A percentile compares a stretch with the other conserved stretches of the same genome.
Conservation (phyloP, 345 rosid genomes). For the Limnanthes douglasii region DNA sequence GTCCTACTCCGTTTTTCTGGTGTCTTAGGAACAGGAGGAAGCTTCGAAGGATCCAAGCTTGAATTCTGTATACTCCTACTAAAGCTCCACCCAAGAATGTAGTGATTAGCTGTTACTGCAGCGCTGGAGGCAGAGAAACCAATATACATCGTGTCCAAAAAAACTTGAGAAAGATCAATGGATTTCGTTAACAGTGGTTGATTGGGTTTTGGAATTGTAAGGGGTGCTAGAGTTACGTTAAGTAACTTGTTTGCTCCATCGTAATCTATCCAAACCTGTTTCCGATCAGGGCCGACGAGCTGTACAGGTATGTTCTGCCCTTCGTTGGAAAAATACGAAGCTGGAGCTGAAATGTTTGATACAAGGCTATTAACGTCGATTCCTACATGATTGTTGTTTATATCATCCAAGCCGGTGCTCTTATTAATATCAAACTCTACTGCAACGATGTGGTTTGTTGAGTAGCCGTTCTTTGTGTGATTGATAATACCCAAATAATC, state of each 20-base stretch:
- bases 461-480: no score
- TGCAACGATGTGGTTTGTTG: no score
- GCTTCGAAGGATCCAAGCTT: slow-evolving; percentile 18
- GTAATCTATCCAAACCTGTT: slow-evolving; percentile 54
- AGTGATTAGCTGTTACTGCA: slow-evolving; percentile 15
- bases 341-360: slow-evolving; percentile 22
- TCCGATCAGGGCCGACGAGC: slow-evolving; percentile 19
- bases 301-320: slow-evolving; percentile 13
- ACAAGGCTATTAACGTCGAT: slow-evolving; percentile 31
- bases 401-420: no score
- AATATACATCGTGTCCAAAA: slow-evolving; percentile 24
- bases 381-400: slow-evolving; percentile 35
- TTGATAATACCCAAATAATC: no score
- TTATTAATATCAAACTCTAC: no score
- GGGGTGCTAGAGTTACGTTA: slow-evolving; percentile 33
- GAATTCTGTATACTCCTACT: slow-evolving; percentile 21
- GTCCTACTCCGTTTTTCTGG: slow-evolving; percentile 15
- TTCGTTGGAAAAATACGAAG: slow-evolving; percentile 21
- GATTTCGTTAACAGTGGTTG: slow-evolving; percentile 31
- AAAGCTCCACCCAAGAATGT: slow-evolving; percentile 46
- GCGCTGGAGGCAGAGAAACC: slow-evolving; percentile 57
- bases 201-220: slow-evolving; percentile 15
- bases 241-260: slow-evolving; percentile 18
- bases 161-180: slow-evolving; percentile 21
- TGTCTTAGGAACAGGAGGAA: slow-evolving; percentile 29